Evolutionary conservation across 148 eudicot species (phyloP).

Genomic region (Nyssa sinensis): DNA sequence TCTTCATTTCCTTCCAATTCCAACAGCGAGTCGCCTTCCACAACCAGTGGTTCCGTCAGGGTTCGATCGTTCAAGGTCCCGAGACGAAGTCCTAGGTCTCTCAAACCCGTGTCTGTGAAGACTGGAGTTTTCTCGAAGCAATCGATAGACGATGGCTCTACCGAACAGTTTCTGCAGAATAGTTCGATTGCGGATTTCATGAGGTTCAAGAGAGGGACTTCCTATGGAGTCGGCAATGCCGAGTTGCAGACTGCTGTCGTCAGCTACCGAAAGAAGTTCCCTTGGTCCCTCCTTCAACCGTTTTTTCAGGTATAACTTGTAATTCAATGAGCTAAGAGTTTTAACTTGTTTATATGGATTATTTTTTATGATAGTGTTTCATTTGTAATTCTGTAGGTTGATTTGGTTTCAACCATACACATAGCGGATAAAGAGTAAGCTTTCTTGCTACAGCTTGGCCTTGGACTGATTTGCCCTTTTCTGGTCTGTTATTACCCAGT

Average conservation of each 20-base stretch:
- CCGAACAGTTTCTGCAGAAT: slow-evolving; percentile 51
- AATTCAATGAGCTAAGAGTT: not conserved
- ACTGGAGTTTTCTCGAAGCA: slow-evolving; percentile 19
- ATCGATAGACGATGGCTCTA: slow-evolving; percentile 30
- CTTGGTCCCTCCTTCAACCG: slow-evolving; percentile 87
- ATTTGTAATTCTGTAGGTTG: slow-evolving; percentile 57
- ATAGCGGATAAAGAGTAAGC: slow-evolving; percentile 94
- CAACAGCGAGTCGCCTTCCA: slow-evolving; percentile 23
- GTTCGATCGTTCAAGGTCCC: slow-evolving; percentile 21
- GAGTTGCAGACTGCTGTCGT: slow-evolving; percentile 93
- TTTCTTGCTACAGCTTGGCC: not conserved
- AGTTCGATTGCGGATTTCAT: slow-evolving; percentile 84
- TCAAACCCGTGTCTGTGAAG: slow-evolving; percentile 7
- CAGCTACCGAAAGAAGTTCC: slow-evolving; percentile 80
- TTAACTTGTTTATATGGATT: not conserved
- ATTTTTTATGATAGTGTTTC: not conserved
- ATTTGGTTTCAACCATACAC: slow-evolving; percentile 96
- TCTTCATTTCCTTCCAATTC: slow-evolving; percentile 23
- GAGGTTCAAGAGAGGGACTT: slow-evolving; percentile 60
- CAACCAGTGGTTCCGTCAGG: slow-evolving; percentile 1
- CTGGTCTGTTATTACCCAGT: too few relatives aligned
- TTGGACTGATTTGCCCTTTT: not conserved
- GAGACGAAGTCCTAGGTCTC: slow-evolving; percentile 27
- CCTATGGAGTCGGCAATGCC: slow-evolving; percentile 23
- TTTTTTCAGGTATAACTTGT: slow-evolving; percentile 55